Percentiles rank a stretch among this genome's conserved stretches.
These are phyloP conservation scores for Geotrichum histeridarum DNA, from an alignment of 1,139 yeast species.

Conservation along the genomic window DNA sequence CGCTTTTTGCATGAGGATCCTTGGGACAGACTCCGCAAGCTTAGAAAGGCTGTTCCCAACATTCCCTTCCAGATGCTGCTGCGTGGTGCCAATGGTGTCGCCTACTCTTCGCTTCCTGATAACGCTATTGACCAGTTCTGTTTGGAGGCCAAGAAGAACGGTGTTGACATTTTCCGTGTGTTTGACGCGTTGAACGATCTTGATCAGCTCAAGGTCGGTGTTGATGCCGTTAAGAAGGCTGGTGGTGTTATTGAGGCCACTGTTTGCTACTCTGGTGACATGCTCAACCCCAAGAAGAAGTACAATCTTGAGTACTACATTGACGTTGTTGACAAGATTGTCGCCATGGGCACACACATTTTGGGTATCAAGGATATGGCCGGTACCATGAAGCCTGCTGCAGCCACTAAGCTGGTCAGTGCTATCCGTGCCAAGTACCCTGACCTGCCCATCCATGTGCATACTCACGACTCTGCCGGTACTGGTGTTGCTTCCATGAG, in stretches of 20 bases:
- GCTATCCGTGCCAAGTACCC: slow-evolving; percentile 84
- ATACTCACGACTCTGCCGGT: slow-evolving; percentile 99
- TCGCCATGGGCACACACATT: slow-evolving; percentile 91
- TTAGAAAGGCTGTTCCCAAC: slow-evolving; percentile 89
- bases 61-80: slow-evolving; percentile 98
- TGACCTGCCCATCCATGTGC: slow-evolving; percentile 92
- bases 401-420: slow-evolving; percentile 76
- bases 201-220: slow-evolving; percentile 95
- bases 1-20: slow-evolving; percentile 98
- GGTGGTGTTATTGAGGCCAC: slow-evolving; percentile 99
- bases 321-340: slow-evolving; percentile 74
- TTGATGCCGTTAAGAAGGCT: slow-evolving; percentile 94
- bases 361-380: slow-evolving; percentile 99
- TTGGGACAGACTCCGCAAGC: slow-evolving; percentile 88
- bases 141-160: slow-evolving; percentile 86
- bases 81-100: slow-evolving; percentile 99
- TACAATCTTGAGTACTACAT: slow-evolving; percentile 89
- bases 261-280: slow-evolving; percentile 97
- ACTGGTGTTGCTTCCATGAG: slow-evolving; percentile 97
- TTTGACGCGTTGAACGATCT: slow-evolving; percentile 95
- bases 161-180: slow-evolving; percentile 96
- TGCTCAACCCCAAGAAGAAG: slow-evolving; percentile 91
- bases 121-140: slow-evolving; percentile 98
- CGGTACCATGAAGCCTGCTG: slow-evolving; percentile 93
- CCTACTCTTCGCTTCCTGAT: slow-evolving; percentile 94